Base-by-base conservation (phyloP, 2,329 filamentous ascomycete species). In the Ascochyta viciae-villosae region DNA sequence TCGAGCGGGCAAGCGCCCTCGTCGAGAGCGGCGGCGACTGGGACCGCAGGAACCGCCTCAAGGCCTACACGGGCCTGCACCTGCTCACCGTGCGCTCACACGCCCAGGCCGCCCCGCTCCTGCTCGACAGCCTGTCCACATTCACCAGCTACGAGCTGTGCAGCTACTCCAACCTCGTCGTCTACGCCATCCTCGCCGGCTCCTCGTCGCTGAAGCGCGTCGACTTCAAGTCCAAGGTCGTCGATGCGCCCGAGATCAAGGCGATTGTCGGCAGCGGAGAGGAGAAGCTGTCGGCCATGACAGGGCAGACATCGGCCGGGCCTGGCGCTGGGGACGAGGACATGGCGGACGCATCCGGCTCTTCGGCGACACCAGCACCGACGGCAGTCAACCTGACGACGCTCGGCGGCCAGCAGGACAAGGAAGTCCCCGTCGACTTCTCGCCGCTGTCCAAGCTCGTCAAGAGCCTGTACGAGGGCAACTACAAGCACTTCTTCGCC, bases 141-240 rank as follows among this genome's bases (percentile, higher is more conserved):
- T 99, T 99, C 77, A 99, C 95, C 60, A 97, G 92, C 76, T 97
- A 97, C 81, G 95, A 99, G 78, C 87, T 99, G 45, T 99, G 95
- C 87, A 94, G 89, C 64, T 99, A 99, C 82, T 96, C 92, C 56
- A 90, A 87, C 58, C 86, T 99, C 23, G 95, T 99, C 47, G 88
- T 97, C 54, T 99, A 98, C 81, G 92, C 95, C 1, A 94, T 98
- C 22, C 87, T 99, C 31, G 92, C 95, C 33, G 95, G 95, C 56
- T 96, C 93, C 6, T 89, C 98, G 23, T 95, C 94, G 41, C 85
- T 99, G 53, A 96, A 97, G 82, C 90, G 95, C 44, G 92, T 97
- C 31, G 95, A 99, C 77, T 99, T 99, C 85, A 99, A 99, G 83
- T 91, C 91, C 64, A 98, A 98, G 82, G 95, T 99, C 24, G 94